Base-by-base conservation (phyloP, 371 early-diverging fungal species). In the Massospora cicadina region DNA sequence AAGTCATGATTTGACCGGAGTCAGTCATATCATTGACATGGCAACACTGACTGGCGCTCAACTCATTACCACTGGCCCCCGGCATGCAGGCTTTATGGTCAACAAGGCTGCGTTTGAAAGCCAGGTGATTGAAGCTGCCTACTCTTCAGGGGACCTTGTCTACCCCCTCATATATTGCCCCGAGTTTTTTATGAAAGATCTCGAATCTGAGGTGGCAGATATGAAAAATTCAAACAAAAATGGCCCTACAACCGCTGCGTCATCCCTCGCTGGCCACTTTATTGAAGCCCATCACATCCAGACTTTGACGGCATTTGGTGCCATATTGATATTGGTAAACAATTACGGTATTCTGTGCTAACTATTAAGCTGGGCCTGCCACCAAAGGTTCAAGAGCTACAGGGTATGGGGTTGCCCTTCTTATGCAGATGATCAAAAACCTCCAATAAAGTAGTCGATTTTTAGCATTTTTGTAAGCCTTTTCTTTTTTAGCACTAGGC, bases 11-110 rank as follows among this genome's bases (percentile, higher is more conserved):
- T 10, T 60, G 13, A 30, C 54, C 24, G 53, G 60, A 2, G 58
- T 59, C 13, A 59, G 13, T 23, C 58, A 65, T 25, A 65, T 65
- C 28, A 59, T 65, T 65, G 58, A 58, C 25, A 58, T 59, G 1
- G 65, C 65, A 32, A 65, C 65, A 27, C 59, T 65, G 53, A 65
- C 65, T 30, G 65, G 65, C 13, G 65, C 65, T 17, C 32, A 31
- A 23, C 31, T 65, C 12, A 33, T 55, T n/a, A 26, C 65, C 7
- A 59, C 58, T 30, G 65, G 65, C 3, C 59, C 58, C 12, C 29
- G 53, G 58, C 33, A 31, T 24, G 33, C 65, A 17, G 65, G 65
- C 7, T n/a, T 65, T 21, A 54, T 65, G 55, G 53, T 27, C 58
- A 65, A 65, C 53, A 21, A 65, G 25, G 32, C 25, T 17, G 55